Evolutionary conservation across 169 alveolate species (phyloP).

Genomic region (Plasmodium knowlesi): DNA sequence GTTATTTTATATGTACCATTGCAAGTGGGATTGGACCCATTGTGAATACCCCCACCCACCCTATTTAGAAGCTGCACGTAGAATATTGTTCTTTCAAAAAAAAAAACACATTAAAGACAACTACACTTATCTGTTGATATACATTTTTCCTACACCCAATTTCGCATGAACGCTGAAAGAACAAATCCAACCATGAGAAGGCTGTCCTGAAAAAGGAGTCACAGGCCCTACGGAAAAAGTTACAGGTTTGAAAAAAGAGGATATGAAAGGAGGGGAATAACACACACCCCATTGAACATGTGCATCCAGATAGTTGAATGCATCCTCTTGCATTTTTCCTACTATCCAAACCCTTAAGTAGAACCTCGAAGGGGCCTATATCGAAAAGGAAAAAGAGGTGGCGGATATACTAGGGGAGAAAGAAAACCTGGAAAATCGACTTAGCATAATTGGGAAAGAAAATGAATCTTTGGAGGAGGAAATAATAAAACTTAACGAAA

Average conservation of each 20-base stretch:
- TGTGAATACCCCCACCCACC: background rate
- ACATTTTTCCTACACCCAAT: background rate
- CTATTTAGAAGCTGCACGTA: background rate
- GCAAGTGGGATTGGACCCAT: too few species aligned
- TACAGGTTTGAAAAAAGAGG: slow-evolving; percentile 8
- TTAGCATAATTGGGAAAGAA: slow-evolving; percentile 33
- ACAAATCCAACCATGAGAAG: slow-evolving; percentile 61
- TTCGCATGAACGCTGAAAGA: slow-evolving; percentile 25
- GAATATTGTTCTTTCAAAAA: background rate
- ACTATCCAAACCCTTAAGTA: background rate
- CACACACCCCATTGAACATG: background rate
- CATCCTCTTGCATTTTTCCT: background rate
- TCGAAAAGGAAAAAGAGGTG: slow-evolving; percentile 56
- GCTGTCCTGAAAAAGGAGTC: slow-evolving; percentile 50
- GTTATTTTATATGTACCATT: background rate
- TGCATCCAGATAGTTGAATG: background rate
- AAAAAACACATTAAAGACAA: background rate
- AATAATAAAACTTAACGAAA: slow-evolving; percentile 49
- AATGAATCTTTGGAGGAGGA: slow-evolving; percentile 40
- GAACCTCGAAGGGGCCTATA: slow-evolving; percentile 56
- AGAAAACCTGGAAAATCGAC: slow-evolving; percentile 39
- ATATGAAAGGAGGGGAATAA: background rate
- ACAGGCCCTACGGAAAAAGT: slow-evolving; percentile 49
- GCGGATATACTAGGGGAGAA: slow-evolving; percentile 23
- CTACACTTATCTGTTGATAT: background rate